Base-by-base conservation (phyloP, 371 early-diverging fungal genomes). In the Smittium culicis region DNA sequence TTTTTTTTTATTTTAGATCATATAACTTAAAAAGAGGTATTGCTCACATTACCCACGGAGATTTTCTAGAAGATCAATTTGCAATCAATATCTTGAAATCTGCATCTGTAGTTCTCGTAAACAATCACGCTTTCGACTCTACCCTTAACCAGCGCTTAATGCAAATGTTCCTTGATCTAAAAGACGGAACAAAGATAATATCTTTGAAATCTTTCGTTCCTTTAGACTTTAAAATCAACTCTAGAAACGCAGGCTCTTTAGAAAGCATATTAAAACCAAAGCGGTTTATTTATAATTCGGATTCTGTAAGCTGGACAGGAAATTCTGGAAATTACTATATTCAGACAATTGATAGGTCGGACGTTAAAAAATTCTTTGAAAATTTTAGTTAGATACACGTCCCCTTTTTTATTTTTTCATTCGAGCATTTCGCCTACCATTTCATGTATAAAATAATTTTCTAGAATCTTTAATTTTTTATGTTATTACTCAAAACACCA, bases 21-120 rank as follows among this genome's bases (percentile, higher is more conserved):
- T 87, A 82, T 80, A 79, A 83, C 35, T 71, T 89, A 69, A 77
- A 77, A 14, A 82, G 82, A 66, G 87, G 86, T 65, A 76, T 81
- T 66, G 85, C 85, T 67, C 81, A 73, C 56, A 80, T 90, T 66
- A 79, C 83, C 60, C 83, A 82, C n/a, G 91, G 87, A 24, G 89
- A 89, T 75, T 88, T 90, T 73, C 73, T 88, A 58, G 86, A 86
- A 34, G 80, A 81, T 34, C 77, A 83, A 28, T 82, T 81, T 35
- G 72, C 88, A 11, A 79, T 83, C 54, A 70, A 82, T 54, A 85
- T 89, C 35, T 70, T 94, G 64, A 85, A 85, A 27, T 78, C 80
- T 20, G 93, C 93, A 2, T 93, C 94, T 72, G 92, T 97, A 27
- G 80, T 97, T 54, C 81, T 97, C 64, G 92, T 92, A 67, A 94